Evolutionary conservation across 1,284 basidiomycete species (phyloP), one percentile per base, ranked within the genome.

Genomic region (Heterobasidion irregulare): DNA sequence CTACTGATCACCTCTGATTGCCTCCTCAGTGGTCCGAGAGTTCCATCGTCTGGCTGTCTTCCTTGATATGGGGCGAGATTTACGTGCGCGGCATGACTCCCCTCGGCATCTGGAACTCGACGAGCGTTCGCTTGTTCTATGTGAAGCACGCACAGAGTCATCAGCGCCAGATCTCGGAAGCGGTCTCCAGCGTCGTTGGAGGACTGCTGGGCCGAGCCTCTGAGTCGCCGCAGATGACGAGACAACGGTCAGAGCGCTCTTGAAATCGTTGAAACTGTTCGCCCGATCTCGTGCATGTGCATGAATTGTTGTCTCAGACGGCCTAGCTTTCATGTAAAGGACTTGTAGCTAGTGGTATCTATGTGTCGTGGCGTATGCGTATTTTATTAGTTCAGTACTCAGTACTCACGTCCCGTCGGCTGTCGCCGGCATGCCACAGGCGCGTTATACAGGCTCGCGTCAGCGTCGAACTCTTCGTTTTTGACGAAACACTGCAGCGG

Each of bases 51-150:
- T 96, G 94, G 94, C 76, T 95, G 49, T 91, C 92, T 8, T 92
- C 89, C 0, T 71, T 96, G 53, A 83, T 94, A 38, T 97, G 94
- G 92, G 94, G 94, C 47, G 92, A 94, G 66, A 82, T 94, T 19
- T 97, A 94, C 65, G 87, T 97, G n/a, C 84, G 85, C 44, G 86
- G 85, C 8, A 86, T 94, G 79, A 83, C 84, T 1, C 86, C 86
- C 5, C 72, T 93, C 35, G 91, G 90, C 7, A 82, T 93, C 43
- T 95, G 92, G 92, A 89, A 89, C 61, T 82, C 83, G 47, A 94
- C 93, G 9, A 86, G 83, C 47, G 90, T 95, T 16, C 83, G 89
- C 32, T 70, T 96, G 51, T 96, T 96, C 73, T 83, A 91, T 53
- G 89, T 96, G 57, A 94, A 93, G 67, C 92, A 94, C 63, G 80